Base-by-base conservation (phyloP, 1,284 basidiomycete species). In the Ceratobasidium sp. region DNA sequence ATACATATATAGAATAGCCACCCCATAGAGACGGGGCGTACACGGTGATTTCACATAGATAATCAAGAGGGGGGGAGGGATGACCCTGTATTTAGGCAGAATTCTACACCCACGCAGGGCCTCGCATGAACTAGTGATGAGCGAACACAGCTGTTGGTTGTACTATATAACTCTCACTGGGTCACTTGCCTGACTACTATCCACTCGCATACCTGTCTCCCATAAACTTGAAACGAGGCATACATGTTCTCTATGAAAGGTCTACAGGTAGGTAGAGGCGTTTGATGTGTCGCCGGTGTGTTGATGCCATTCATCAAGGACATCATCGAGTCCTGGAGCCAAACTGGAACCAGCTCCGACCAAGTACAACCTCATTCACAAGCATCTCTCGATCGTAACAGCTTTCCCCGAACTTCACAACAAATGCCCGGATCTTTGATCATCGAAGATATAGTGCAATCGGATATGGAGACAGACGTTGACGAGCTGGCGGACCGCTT, bases 1-100 rank as follows among this genome's bases (percentile, higher is more conserved):
- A 31, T 34, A 34, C 53, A 34, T 22, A 54, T 68, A n/a, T 54
- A 37, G 64, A 56, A 54, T 39, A 68, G 64, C 31, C 48, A 68
- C 64, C 29, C 64, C 64, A 41, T 37, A 53, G 11, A 27, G 31
- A 41, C 27, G 64, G 64, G 51, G 19, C n/a, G 16, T 27, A 29
- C 46, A 48, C 22, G 46, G 19, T 14, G 48, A 65, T 49, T 29
- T 49, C 41, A 24, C 56, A 58, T 31, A 39, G 59, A 62, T 62
- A 62, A 62, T 62, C 59, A 62, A 62, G 8, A 34, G 29, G 14
- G 27, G 53, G 31, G 27, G 22, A n/a, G 46, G 46, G 46, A 48
- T 48, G n/a, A 48, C 16, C 46, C 46, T 19, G 6, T 19, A 48
- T 48, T 48, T 48, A 48, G 46, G 46, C 46, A 48, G 1, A 16